A percentile compares a stretch with the other conserved stretches of the same genome.
Conservation (phyloP, 2,329 filamentous ascomycete species). For the Alternaria brassicicola region DNA sequence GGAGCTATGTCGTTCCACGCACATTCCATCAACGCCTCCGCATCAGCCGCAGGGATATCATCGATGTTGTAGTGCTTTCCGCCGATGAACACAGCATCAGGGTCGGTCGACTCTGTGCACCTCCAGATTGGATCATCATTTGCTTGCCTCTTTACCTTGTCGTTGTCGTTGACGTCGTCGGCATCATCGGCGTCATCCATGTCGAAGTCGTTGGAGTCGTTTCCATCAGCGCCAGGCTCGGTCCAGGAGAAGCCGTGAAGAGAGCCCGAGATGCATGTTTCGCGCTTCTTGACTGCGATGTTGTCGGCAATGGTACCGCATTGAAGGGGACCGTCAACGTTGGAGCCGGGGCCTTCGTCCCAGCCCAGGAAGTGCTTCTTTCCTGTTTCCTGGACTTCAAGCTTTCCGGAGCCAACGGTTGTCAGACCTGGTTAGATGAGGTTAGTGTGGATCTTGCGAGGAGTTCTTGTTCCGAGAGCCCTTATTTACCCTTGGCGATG, state of each 20-base stretch:
- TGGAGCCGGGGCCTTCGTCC: neutral
- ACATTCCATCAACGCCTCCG: neutral
- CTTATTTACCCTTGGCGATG: neutral
- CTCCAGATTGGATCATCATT: neutral
- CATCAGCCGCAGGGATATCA: neutral
- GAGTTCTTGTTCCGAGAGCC: too few species aligned
- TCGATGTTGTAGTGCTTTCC: neutral
- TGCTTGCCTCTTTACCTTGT: neutral
- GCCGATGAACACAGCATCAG: neutral
- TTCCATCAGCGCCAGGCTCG: neutral
- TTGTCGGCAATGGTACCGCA: neutral
- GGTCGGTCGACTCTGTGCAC: neutral
- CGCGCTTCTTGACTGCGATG: neutral
- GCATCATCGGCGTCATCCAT: neutral
- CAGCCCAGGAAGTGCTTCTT: constrained; percentile 1
- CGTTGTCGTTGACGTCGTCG: neutral
- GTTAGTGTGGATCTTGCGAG: too few species aligned
- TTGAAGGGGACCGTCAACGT: neutral
- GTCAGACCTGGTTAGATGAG: neutral
- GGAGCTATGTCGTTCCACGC: neutral
- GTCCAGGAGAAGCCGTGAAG: neutral
- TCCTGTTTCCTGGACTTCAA: neutral
- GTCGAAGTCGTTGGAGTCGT: neutral
- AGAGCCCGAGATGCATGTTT: neutral
- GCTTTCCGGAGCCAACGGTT: neutral